These are phyloP conservation scores for Allomyces javanicus DNA, from an alignment of 192 early-diverging fungal genomes.

Conservation along the genomic window DNA sequence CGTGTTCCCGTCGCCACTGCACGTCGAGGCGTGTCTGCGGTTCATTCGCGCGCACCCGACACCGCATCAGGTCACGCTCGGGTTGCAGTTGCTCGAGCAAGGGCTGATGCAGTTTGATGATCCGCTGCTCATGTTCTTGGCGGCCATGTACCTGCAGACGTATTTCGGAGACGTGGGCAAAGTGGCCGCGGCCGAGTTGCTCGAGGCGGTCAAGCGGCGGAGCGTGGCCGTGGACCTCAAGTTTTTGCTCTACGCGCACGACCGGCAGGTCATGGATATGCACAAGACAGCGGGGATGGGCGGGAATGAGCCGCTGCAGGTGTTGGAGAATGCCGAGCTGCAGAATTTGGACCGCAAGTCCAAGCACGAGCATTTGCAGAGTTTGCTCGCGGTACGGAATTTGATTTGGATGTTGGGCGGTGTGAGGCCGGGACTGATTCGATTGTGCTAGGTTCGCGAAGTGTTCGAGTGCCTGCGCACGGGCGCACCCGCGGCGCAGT, in stretches of 20 bases:
- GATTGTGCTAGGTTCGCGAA: too few relatives aligned
- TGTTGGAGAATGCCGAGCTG: too few relatives aligned
- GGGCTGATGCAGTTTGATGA: neutral
- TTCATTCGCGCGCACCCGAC: neutral
- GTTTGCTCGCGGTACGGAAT: too few relatives aligned
- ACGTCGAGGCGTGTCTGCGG: neutral
- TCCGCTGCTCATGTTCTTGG: neutral
- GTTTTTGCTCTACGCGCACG: neutral
- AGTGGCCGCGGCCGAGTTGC: neutral
- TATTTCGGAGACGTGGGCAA: neutral
- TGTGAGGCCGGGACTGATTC: too few relatives aligned
- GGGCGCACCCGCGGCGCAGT: too few relatives aligned
- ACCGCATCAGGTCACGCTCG: neutral
- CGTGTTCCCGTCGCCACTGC: neutral
- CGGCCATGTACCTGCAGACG: neutral
- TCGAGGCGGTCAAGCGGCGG: neutral
- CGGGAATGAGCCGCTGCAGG: too few relatives aligned
- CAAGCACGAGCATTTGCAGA: too few relatives aligned
- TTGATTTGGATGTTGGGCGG: too few relatives aligned
- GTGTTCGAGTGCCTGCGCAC: too few relatives aligned
- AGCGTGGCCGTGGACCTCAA: neutral
- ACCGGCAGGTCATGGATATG: neutral
- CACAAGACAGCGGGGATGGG: too few relatives aligned
- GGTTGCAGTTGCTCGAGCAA: neutral
- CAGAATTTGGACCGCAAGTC: too few relatives aligned